These are phyloP conservation scores for Gracilaria vermiculophylla DNA, from an alignment of 23 red algal species.

Conservation along the genomic window DNA sequence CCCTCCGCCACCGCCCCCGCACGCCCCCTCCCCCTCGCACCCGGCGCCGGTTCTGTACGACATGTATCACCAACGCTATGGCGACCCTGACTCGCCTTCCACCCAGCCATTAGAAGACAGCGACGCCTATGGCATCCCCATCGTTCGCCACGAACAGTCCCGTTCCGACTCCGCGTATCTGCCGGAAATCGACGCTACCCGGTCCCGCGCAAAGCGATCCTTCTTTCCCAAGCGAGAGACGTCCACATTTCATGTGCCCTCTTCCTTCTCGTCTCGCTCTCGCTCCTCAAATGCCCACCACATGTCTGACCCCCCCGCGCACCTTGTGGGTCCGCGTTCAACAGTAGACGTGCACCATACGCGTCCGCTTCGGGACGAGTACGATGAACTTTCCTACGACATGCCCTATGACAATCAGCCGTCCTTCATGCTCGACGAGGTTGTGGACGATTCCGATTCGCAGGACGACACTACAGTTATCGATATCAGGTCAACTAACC, in stretches of 20 bases:
- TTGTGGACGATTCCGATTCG: conserved; percentile 11
- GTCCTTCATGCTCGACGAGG: neutral
- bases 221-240: neutral
- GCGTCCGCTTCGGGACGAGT: neutral
- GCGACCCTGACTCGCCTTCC: neutral
- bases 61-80: conserved; percentile 28
- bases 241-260: neutral
- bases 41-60: conserved; percentile 58
- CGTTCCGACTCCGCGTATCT: conserved; percentile 1
- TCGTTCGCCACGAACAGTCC: conserved; percentile 11
- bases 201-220: neutral
- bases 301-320: neutral
- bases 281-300: neutral
- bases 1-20: neutral
- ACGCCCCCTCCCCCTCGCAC: neutral
- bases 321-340: neutral
- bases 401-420: neutral
- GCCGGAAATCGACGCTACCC: conserved; percentile 16
- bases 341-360: neutral
- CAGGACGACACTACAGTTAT: conserved; percentile 1
- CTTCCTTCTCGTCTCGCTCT: neutral
- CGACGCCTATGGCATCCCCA: neutral
- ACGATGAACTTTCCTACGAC: neutral
- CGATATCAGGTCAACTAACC: neutral
- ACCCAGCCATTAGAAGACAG: conserved; percentile 2